Evolutionary conservation across 2,329 filamentous ascomycete genomes (phyloP).

Genomic region (Alternaria ethzedia): DNA sequence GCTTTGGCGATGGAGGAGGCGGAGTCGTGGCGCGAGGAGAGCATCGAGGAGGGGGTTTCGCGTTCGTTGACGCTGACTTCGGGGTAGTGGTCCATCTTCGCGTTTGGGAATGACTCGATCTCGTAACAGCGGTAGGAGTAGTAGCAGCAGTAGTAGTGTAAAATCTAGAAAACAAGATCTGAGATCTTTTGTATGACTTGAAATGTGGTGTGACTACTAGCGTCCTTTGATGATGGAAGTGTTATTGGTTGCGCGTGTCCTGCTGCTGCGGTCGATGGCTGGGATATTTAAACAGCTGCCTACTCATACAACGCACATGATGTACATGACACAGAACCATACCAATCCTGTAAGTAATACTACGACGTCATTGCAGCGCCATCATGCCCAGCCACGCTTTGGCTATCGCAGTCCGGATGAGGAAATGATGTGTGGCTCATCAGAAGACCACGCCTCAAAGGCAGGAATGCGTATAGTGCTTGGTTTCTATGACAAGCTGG

Average conservation of each 20-base stretch:
- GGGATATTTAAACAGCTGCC: slow-evolving; percentile 7
- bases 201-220: not conserved
- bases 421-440: slow-evolving; percentile 26
- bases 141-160: not conserved
- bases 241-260: not conserved
- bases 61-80: slow-evolving; percentile 28
- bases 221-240: not conserved
- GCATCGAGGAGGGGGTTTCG: slow-evolving; percentile 19
- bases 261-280: not conserved
- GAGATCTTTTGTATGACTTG: not conserved
- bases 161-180: not conserved
- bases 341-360: slow-evolving; percentile 12
- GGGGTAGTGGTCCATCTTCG: slow-evolving; percentile 33
- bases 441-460: slow-evolving; percentile 12
- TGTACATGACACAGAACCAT: slow-evolving; percentile 3
- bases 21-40: slow-evolving; percentile 24
- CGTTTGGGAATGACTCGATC: not conserved
- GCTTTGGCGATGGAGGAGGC: slow-evolving; percentile 20
- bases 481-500: not conserved
- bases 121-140: not conserved
- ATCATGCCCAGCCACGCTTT: slow-evolving; percentile 20
- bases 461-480: not conserved
- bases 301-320: slow-evolving; percentile 5
- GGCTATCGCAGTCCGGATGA: slow-evolving; percentile 9
- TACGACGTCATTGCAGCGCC: slow-evolving; percentile 21